Evolutionary conservation across 768 basidiomycete species (phyloP), one percentile per base, ranked within the genome.

Genomic region (Russula emetica): DNA sequence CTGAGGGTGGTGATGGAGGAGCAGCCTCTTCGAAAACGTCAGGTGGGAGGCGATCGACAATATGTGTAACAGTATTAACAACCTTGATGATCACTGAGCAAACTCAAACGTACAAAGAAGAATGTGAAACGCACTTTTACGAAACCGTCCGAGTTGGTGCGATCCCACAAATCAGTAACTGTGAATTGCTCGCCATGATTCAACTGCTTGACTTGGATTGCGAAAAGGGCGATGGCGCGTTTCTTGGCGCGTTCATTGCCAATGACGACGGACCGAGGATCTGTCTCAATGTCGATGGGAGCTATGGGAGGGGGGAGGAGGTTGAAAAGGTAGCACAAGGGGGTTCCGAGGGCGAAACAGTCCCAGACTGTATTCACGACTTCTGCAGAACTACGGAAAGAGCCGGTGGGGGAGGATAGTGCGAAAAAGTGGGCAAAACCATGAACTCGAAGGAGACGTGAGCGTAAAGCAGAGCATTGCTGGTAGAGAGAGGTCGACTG

Each of bases 301-400:
- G 67, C 70, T 24, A 73, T 70, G 18, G 78, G 74, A 3, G 73
- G 71, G 44, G 88, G 88, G 61, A 98, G 86, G 74, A 90, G 86
- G 77, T 99, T 96, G 81, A 92, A 96, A 70, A 99, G 86, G 79
- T 90, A 97, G 78, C 94, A 96, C 69, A 98, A 88, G 51, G 94
- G 88, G 54, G 92, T 86, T 63, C 97, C 97, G 40, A 94, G 83
- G 47, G 94, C 87, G 77, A 99, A 91, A 73, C 91, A 86, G 72
- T 93, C 91, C 88, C 95, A 96, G 55, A 98, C 85, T 74, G 94
- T 92, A 53, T 89, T 87, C 70, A 99, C 96, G 42, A 94, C 92
- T 77, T 98, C 94, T 49, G 88, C 89, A 38, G 89, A 90, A 74
- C 85, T 85, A 62, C 91, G 83, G 38, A 79, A 76, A 47, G 86